These are phyloP conservation scores for Ogataea ganodermae DNA, from an alignment of 805 yeast species.

Conservation along the genomic window DNA sequence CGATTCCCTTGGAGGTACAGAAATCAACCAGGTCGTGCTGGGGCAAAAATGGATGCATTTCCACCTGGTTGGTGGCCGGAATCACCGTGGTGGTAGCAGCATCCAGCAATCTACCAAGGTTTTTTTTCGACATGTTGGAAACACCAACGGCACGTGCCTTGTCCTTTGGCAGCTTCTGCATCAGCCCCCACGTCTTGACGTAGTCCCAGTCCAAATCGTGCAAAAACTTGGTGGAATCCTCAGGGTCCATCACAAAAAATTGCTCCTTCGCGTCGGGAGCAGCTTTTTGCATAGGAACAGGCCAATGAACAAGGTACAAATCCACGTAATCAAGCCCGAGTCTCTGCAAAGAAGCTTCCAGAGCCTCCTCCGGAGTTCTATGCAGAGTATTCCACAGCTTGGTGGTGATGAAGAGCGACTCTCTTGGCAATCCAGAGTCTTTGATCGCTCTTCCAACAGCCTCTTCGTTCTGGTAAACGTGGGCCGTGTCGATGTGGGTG, in stretches of 20 bases:
- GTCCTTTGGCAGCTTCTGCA: slow-evolving; percentile 62
- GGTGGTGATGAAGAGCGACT: slow-evolving; percentile 21
- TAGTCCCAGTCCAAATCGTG: slow-evolving; percentile 46
- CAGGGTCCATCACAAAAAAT: slow-evolving; percentile 31
- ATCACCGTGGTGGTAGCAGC: slow-evolving; percentile 38
- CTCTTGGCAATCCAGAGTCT: slow-evolving; percentile 17
- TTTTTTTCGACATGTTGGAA: slow-evolving; percentile 38
- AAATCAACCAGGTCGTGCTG: slow-evolving; percentile 36
- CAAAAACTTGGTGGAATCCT: slow-evolving; percentile 35
- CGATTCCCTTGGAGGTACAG: slow-evolving; percentile 33
- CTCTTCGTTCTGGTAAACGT: slow-evolving; percentile 40
- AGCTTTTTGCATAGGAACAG: slow-evolving; percentile 39
- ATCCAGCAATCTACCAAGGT: slow-evolving; percentile 35
- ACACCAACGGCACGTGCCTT: slow-evolving; percentile 47
- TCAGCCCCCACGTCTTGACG: slow-evolving; percentile 63
- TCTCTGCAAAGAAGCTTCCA: slow-evolving; percentile 39
- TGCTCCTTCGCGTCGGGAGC: slow-evolving; percentile 27
- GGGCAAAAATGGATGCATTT: slow-evolving; percentile 45
- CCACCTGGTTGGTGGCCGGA: slow-evolving; percentile 50
- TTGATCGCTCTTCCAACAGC: slow-evolving; percentile 44
- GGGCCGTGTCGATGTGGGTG: slow-evolving; percentile 45
- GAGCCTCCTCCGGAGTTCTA: slow-evolving; percentile 36
- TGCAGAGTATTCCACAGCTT: slow-evolving; percentile 28
- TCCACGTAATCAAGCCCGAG: slow-evolving; percentile 45
- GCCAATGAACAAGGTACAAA: slow-evolving; percentile 50